Conservation (phyloP, 345 rosid genomes). For the Sonneratia alba region DNA sequence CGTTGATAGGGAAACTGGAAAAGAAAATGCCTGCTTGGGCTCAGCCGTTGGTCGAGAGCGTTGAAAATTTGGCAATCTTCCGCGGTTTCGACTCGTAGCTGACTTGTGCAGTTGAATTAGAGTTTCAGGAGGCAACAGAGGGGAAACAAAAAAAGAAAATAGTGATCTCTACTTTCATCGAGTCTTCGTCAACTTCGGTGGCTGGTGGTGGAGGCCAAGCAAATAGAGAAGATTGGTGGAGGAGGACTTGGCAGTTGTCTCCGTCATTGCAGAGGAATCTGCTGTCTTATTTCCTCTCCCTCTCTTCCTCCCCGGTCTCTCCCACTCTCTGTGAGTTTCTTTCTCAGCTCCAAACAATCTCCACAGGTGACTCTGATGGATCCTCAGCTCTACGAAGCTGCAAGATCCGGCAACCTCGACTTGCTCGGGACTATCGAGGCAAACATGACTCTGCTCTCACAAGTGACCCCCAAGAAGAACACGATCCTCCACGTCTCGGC, state of each 20-base stretch:
- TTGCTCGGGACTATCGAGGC: conserved; percentile 3
- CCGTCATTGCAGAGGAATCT: background rate
- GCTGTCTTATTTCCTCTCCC: background rate
- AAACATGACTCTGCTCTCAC: conserved; percentile 1
- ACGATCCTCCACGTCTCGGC: conserved; percentile 21
- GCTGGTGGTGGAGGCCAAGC: background rate
- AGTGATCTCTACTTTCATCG: too few relatives aligned
- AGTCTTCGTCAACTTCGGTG: too few relatives aligned
- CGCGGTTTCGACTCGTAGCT: background rate
- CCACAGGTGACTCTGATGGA: conserved; percentile 6
- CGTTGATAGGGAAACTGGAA: too few relatives aligned
- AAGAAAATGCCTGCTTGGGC: too few relatives aligned
- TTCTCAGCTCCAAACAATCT: background rate
- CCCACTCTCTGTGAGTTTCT: background rate
- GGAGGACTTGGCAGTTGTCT: background rate
- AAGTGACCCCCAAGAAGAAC: conserved; percentile 14
- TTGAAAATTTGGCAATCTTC: background rate
- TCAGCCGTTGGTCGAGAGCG: background rate
- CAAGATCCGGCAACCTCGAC: conserved; percentile 12
- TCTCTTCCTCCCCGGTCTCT: background rate
- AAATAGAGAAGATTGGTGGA: background rate
- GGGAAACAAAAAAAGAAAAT: too few relatives aligned
- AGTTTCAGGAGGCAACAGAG: too few relatives aligned
- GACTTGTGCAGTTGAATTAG: background rate
- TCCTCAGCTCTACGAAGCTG: conserved; percentile 16